Percentiles rank a stretch among this genome's conserved stretches.
Conservation (phyloP, 2,329 filamentous ascomycete species). For the Penicillium sp. region DNA sequence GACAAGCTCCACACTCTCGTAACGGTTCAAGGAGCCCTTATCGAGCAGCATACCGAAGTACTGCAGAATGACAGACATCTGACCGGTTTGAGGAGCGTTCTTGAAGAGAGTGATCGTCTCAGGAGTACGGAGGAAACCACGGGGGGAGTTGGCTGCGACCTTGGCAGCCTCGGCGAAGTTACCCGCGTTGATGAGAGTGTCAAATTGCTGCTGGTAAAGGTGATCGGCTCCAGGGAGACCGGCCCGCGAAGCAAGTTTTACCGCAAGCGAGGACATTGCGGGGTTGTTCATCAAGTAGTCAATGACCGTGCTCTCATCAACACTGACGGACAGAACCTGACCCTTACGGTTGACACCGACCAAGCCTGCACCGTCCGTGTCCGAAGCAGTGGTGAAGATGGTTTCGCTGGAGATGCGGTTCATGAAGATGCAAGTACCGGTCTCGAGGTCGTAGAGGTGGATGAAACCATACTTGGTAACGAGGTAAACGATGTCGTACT, state of each 20-base stretch:
- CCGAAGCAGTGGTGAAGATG: constrained; percentile 90
- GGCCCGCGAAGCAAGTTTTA: constrained; percentile 93
- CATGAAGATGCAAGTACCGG: constrained; percentile 96
- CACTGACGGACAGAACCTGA: constrained; percentile 89
- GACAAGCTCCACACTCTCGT: constrained; percentile 92
- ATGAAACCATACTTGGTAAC: constrained; percentile 99
- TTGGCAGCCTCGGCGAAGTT: constrained; percentile 89
- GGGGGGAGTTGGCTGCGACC: constrained; percentile 92
- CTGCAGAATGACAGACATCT: constrained; percentile 92
- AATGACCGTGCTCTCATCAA: constrained; percentile 89
- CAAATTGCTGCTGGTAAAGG: constrained; percentile 89
- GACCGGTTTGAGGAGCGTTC: constrained; percentile 67
- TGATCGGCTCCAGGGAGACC: constrained; percentile 92
- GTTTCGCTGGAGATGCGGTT: constrained; percentile 99
- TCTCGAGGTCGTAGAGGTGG: constrained; percentile 96
- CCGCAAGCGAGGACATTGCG: constrained; percentile 87
- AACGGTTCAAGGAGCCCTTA: constrained; percentile 88
- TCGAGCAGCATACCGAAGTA: constrained; percentile 98
- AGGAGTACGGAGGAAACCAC: constrained; percentile 89
- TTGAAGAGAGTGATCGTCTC: constrained; percentile 98
- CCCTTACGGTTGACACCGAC: constrained; percentile 97
- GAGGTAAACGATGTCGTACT: constrained; percentile 95
- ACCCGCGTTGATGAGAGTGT: constrained; percentile 76
- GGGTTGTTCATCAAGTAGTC: constrained; percentile 96
- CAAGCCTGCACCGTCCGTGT: constrained; percentile 82